A percentile compares a stretch with the other conserved stretches of the same genome.
Conservation (phyloP, 163 green algal genomes). For the Coccomyxa subellipsoidea region DNA sequence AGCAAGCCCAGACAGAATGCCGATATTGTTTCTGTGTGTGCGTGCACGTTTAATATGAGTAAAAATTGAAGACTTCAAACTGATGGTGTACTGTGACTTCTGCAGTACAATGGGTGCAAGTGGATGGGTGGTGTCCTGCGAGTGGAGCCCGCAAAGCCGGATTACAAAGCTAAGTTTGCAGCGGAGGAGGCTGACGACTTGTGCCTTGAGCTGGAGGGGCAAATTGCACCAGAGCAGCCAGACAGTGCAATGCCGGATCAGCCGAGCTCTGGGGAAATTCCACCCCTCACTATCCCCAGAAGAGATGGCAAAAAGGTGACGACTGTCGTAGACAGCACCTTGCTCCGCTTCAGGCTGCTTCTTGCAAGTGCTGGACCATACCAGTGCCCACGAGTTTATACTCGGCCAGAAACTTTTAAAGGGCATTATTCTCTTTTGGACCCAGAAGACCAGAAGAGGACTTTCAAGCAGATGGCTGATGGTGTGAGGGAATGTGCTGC, state of each 20-base stretch:
- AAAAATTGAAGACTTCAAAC: too few relatives aligned
- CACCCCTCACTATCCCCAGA: neutral
- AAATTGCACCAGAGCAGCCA: neutral
- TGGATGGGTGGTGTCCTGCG: slow-evolving; percentile 60
- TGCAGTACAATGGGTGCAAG: slow-evolving; percentile 73
- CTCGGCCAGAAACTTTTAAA: too few relatives aligned
- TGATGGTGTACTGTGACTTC: too few relatives aligned
- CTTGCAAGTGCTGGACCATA: neutral
- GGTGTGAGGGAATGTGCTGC: neutral
- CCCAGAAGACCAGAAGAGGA: too few relatives aligned
- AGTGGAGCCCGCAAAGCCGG: slow-evolving; percentile 52
- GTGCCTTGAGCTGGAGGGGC: slow-evolving; percentile 7
- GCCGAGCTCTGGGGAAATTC: slow-evolving; percentile 5
- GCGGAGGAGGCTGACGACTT: slow-evolving; percentile 17
- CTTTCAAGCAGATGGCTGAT: neutral
- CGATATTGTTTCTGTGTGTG: too few relatives aligned
- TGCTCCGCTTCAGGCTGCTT: neutral
- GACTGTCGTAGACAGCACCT: neutral
- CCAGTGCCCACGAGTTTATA: too few relatives aligned
- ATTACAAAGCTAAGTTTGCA: slow-evolving; percentile 35
- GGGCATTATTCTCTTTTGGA: too few relatives aligned
- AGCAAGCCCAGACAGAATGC: too few relatives aligned
- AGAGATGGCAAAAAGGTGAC: slow-evolving; percentile 8
- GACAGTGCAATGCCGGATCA: neutral
- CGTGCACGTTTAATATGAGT: too few relatives aligned